Conservation (phyloP, 1,284 basidiomycete species). For the Leucoagaricus sp. region DNA sequence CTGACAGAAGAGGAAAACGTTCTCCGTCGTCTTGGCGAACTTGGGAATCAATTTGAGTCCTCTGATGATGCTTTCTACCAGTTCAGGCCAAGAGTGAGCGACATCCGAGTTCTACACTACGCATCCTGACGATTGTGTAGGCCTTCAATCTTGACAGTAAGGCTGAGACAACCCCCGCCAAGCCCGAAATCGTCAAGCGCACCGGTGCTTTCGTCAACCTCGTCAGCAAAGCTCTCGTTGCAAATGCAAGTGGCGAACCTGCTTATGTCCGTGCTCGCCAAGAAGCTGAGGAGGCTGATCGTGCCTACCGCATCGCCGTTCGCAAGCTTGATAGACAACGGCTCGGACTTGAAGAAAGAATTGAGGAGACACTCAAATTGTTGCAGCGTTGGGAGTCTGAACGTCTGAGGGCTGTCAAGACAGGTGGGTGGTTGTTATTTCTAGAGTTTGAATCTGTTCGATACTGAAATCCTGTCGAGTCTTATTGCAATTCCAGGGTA, state of each 20-base stretch:
- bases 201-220: conserved; percentile 69
- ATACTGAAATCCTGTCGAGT: conserved; percentile 41
- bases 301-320: conserved; percentile 73
- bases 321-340: conserved; percentile 80
- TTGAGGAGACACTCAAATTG: conserved; percentile 79
- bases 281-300: conserved; percentile 80
- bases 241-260: conserved; percentile 53
- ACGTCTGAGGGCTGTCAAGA: conserved; percentile 80
- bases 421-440: conserved; percentile 47
- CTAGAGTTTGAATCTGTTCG: not conserved
- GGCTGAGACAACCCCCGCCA: conserved; percentile 29
- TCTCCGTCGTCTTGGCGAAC: conserved; percentile 76
- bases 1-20: conserved; percentile 76
- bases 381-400: conserved; percentile 88
- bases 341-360: conserved; percentile 79
- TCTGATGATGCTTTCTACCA: conserved; percentile 79
- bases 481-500: conserved; percentile 82
- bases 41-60: conserved; percentile 77
- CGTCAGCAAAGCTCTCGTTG: conserved; percentile 70
- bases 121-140: conserved; percentile 31
- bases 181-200: conserved; percentile 57
- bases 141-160: conserved; percentile 67
- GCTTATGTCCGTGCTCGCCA: conserved; percentile 67
- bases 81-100: conserved; percentile 71
- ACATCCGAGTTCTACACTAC: not conserved